These are phyloP conservation scores for Sutorius australiensis DNA, from an alignment of 768 basidiomycete species.

Conservation along the genomic window DNA sequence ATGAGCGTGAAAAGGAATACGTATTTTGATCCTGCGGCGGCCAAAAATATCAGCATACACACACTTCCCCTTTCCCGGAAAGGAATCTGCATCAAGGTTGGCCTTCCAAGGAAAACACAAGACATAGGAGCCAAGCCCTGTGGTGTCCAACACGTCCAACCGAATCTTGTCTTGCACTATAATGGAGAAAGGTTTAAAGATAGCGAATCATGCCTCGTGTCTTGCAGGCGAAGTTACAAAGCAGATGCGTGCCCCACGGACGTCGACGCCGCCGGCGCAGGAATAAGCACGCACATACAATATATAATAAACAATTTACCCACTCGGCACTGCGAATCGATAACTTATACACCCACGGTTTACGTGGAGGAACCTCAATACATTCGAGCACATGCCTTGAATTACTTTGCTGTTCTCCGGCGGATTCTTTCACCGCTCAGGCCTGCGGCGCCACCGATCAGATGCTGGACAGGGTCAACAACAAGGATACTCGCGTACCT, in stretches of 20 bases:
- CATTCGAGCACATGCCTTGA: constrained; percentile 52
- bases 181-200: constrained; percentile 20
- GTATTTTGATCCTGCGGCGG: constrained; percentile 50
- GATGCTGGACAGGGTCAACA: constrained; percentile 19
- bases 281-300: constrained; percentile 1
- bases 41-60: constrained; percentile 19
- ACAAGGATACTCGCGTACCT: constrained; percentile 36
- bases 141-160: constrained; percentile 4
- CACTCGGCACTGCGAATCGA: constrained; percentile 59
- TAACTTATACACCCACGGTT: constrained; percentile 61
- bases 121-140: not conserved
- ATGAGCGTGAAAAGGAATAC: constrained; percentile 53
- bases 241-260: constrained; percentile 8
- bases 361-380: constrained; percentile 55
- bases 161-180: constrained; percentile 4
- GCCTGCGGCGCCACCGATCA: constrained; percentile 34
- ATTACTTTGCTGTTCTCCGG: constrained; percentile 36
- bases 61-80: not conserved
- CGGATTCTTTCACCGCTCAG: constrained; percentile 49
- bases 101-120: not conserved
- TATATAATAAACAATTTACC: constrained; percentile 25
- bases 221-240: constrained; percentile 6
- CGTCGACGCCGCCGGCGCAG: constrained; percentile 1
- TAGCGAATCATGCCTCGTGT: constrained; percentile 15
- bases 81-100: constrained; percentile 2